phyloP scores from a whole-genome alignment of 2,329 filamentous ascomycete genomes.

The Cordyceps militaris region DNA sequence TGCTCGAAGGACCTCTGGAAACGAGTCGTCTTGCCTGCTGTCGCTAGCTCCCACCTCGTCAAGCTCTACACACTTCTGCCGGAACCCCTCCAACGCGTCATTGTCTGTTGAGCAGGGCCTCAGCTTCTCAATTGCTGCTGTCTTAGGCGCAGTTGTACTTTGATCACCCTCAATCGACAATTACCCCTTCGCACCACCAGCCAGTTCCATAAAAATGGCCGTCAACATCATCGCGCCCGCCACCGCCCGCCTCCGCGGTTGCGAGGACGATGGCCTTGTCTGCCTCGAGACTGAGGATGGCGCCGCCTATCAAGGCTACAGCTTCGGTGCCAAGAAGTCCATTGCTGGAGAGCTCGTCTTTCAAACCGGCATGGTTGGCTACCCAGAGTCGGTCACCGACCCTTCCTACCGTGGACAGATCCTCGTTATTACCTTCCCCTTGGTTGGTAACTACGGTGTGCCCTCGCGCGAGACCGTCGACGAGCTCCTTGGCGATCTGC shows the following conservation, averaged over 20 bases:
- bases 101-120: neutral
- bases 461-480: slow-evolving; percentile 81
- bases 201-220: slow-evolving; percentile 24
- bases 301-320: slow-evolving; percentile 84
- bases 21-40: slow-evolving; percentile 31
- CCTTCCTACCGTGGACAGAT: slow-evolving; percentile 90
- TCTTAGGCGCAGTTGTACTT: slow-evolving; percentile 1
- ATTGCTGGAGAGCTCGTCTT: slow-evolving; percentile 96
- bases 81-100: slow-evolving; percentile 4
- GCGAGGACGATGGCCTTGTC: slow-evolving; percentile 56
- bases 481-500: slow-evolving; percentile 75
- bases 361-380: slow-evolving; percentile 98
- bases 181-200: neutral
- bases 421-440: slow-evolving; percentile 89
- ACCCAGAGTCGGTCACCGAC: slow-evolving; percentile 87
- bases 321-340: slow-evolving; percentile 93
- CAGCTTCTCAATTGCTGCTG: slow-evolving; percentile 15
- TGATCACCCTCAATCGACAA: neutral
- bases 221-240: slow-evolving; percentile 44
- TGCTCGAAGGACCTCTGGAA: slow-evolving; percentile 31
- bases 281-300: slow-evolving; percentile 92
- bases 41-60: slow-evolving; percentile 23
- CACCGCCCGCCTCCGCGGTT: slow-evolving; percentile 49
- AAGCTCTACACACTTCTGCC: slow-evolving; percentile 17
- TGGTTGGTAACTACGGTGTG: slow-evolving; percentile 96